Evolutionary conservation across 352 stramenopile species (phyloP).

Genomic region (Pythium vanterpoolii): DNA sequence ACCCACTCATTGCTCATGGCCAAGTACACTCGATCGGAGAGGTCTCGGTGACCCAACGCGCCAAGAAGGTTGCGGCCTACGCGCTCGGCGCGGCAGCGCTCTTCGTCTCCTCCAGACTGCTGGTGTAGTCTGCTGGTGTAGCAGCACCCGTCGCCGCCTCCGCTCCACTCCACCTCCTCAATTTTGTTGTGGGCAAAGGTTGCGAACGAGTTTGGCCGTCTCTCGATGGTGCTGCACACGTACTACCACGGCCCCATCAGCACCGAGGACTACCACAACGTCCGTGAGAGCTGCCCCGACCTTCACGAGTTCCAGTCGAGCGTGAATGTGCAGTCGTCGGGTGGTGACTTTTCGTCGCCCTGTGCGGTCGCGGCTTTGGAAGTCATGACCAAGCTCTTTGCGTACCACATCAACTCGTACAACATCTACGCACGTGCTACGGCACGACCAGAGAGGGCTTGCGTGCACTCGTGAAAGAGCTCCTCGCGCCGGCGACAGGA

Average conservation of each 20-base stretch:
- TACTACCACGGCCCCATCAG: constrained; percentile 75
- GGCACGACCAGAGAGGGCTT: constrained; percentile 41
- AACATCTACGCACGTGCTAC: constrained; percentile 50
- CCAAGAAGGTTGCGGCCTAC: not conserved
- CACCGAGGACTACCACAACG: constrained; percentile 50
- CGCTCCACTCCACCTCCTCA: constrained; percentile 63
- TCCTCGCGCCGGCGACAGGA: constrained; percentile 35
- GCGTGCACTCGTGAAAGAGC: constrained; percentile 32
- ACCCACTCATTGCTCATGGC: too few species aligned
- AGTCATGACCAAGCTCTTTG: constrained; percentile 30
- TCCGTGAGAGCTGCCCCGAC: constrained; percentile 38
- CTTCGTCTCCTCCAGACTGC: not conserved
- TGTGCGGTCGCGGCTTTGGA: constrained; percentile 28
- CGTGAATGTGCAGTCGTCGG: not conserved
- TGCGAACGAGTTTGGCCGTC: constrained; percentile 49
- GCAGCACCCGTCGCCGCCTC: not conserved
- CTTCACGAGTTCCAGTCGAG: constrained; percentile 39
- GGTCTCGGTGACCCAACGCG: not conserved
- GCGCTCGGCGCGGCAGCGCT: not conserved
- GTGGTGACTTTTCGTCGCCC: constrained; percentile 3
- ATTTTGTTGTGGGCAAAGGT: constrained; percentile 83
- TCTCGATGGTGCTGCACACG: constrained; percentile 58
- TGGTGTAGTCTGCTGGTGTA: not conserved
- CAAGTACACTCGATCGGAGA: not conserved
- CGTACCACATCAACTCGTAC: constrained; percentile 53